These are phyloP conservation scores for Erysimum pusillum DNA, from an alignment of 441 rosid genomes.

Conservation along the genomic window DNA sequence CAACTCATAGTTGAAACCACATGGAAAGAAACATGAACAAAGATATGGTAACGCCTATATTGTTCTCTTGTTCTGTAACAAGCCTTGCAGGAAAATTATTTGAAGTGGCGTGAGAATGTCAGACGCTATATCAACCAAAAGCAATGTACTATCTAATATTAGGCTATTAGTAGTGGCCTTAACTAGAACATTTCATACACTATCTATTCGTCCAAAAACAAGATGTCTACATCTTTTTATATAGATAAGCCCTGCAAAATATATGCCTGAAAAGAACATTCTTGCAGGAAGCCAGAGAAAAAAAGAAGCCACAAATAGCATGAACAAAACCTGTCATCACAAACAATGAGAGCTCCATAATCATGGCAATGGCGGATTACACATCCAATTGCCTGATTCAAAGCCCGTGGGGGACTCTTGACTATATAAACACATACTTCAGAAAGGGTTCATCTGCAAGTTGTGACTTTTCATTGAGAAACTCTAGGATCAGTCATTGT, in stretches of 20 bases:
- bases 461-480: too few species aligned
- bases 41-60: too few species aligned
- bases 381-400: too few species aligned
- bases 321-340: conserved; percentile 73
- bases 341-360: conserved; percentile 5
- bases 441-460: too few species aligned
- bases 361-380: too few species aligned
- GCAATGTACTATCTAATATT: background rate
- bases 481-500: too few species aligned
- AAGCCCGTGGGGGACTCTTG: too few species aligned
- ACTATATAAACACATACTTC: too few species aligned
- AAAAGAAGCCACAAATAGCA: background rate
- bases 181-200: background rate
- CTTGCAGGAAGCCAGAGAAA: conserved; percentile 24
- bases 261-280: conserved; percentile 1
- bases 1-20: background rate
- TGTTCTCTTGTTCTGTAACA: too few species aligned
- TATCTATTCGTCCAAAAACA: background rate
- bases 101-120: background rate
- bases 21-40: too few species aligned
- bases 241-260: too few species aligned
- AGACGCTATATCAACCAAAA: conserved; percentile 3
- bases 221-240: background rate
- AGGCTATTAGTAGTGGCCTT: background rate
- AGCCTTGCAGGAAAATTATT: too few species aligned